Evolutionary conservation across 306 rosid species (phyloP).

Genomic region (Sesbania bispinosa): DNA sequence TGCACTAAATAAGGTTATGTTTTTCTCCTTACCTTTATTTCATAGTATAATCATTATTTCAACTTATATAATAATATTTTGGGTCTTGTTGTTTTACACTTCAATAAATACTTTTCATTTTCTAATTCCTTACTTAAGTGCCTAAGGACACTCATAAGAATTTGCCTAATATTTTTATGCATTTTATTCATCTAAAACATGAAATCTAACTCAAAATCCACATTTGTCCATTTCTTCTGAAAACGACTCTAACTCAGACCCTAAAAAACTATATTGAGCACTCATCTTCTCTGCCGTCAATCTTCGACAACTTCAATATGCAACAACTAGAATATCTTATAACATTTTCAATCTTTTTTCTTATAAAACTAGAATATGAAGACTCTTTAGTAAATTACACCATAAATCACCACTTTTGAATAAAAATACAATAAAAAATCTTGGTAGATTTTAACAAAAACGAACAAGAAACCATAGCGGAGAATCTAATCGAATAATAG

Average conservation of each 20-base stretch:
- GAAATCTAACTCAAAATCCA: not conserved
- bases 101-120: not conserved
- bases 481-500: not conserved
- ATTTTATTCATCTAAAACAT: not conserved
- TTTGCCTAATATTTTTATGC: not conserved
- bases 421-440: not conserved
- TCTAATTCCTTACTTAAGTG: not conserved
- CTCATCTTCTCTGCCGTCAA: slow-evolving; percentile 1
- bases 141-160: not conserved
- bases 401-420: not conserved
- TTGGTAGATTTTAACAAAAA: not conserved
- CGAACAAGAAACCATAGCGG: not conserved
- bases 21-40: not conserved
- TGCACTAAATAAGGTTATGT: not conserved
- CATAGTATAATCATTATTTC: not conserved
- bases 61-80: not conserved
- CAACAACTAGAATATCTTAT: not conserved
- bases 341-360: not conserved
- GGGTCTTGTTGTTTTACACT: not conserved
- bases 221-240: not conserved
- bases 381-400: slow-evolving; percentile 1
- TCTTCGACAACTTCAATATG: not conserved
- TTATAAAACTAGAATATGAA: not conserved
- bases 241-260: not conserved
- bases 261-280: not conserved